Evolutionary conservation across 441 rosid genomes (phyloP), one percentile per base, ranked within the genome.

Genomic region (Adansonia grandidieri): DNA sequence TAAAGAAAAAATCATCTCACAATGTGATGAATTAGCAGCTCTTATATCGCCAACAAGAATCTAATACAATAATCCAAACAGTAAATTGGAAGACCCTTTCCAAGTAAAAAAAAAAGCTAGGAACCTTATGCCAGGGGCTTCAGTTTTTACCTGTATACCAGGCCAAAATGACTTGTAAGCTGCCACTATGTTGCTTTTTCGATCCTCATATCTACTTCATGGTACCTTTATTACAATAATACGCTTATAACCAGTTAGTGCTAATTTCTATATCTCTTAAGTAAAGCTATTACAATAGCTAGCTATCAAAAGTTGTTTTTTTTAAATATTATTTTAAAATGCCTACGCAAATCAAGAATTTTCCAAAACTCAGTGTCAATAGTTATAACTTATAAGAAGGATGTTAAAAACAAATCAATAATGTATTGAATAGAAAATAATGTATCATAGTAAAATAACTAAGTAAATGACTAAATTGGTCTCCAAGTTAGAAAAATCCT

Each of bases 91-190:
- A 24, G 50, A 77, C 79, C 42, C 32, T 76, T 76, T 69, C 53
- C 58, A 69, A 50, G 61, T 44, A 28, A 28, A 28, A 28, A n/a
- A n/a, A n/a, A 32, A 71, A 71, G 50, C 9, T 60, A 32, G 47
- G 53, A 67, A 51, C 28, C 76, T 70, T 17, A 44, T 2, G 64
- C 80, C n/a, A 24, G 72, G 56, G 73, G 73, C 74, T 80, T 67
- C 73, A 81, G 42, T 79, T 64, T 84, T 78, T 84, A 85, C 99
- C 92, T 95, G 99, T 63, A 95, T 87, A 79, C 99, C 97, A 54
- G 99, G 99, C 99, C 99, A 95, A 86, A 95, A 95, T 69, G 99
- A 86, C 99, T 95, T 73, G 98, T 95, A 80, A 95, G 93, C 85
- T 95, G 99, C 99, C 99, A 95, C 81, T 95, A 90, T 75, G 99